Conservation (phyloP, 78 protist genomes). For the Isochrysis galbana region DNA sequence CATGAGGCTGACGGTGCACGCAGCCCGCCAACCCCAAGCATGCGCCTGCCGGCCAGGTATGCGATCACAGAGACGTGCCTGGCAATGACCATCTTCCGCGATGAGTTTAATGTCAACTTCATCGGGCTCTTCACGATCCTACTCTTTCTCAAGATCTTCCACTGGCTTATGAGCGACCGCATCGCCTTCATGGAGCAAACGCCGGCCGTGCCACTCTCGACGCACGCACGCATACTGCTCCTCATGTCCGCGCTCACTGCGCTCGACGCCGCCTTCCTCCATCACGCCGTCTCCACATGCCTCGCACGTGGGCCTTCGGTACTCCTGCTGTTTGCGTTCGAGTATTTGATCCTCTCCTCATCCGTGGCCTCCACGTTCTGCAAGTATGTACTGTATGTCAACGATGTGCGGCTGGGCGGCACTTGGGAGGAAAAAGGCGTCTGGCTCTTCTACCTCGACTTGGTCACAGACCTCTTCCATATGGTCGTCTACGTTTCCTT, state of each 20-base stretch:
- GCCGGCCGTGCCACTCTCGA: constrained; percentile 43
- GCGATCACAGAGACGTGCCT: constrained; percentile 87
- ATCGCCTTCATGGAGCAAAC: constrained; percentile 59
- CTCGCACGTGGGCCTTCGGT: constrained; percentile 60
- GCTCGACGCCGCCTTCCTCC: constrained; percentile 49
- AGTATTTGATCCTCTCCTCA: constrained; percentile 45
- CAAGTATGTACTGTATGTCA: constrained; percentile 40
- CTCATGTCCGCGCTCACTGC: constrained; percentile 34
- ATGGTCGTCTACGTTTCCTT: constrained; percentile 57
- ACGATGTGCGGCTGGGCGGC: constrained; percentile 65
- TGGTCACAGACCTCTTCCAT: constrained; percentile 44
- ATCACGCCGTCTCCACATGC: constrained; percentile 31
- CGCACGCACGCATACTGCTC: constrained; percentile 56
- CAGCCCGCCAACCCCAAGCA: no score
- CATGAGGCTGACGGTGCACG: no score
- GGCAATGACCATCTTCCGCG: constrained; percentile 87
- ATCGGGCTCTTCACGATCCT: constrained; percentile 62
- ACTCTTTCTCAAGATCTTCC: constrained; percentile 76
- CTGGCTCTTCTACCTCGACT: constrained; percentile 73
- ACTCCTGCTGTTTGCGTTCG: constrained; percentile 80
- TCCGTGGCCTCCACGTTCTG: background rate
- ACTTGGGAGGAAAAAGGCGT: constrained; percentile 79
- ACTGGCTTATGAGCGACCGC: constrained; percentile 71
- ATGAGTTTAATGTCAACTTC: constrained; percentile 74
- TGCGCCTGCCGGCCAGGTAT: constrained; percentile 63